Evolutionary conservation across 1,139 yeast genomes (phyloP), one percentile per base, ranked within the genome.

Genomic region (Taphrina communis): DNA sequence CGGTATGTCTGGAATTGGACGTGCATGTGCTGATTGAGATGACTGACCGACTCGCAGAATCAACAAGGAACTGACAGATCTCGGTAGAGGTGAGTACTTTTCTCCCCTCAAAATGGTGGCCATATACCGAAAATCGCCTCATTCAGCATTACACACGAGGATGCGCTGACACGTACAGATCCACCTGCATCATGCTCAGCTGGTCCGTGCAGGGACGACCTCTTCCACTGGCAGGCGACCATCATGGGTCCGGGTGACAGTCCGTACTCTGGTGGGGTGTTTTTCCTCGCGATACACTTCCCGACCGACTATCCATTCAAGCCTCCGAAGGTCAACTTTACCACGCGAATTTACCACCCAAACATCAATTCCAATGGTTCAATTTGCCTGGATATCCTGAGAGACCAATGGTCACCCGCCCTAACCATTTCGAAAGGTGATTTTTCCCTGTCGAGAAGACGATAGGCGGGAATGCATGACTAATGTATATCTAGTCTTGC

Each of bases 161-260:
- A 25, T 44, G 62, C 52, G 44, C 63, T 59, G 46, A 59, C 55
- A 17, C 42, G 31, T 12, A 39, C 36, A 85, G 99, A 94, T 80
- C 99, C 99, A 73, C 99, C 99, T 77, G 90, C 98, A 71, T 92
- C 97, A 65, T 95, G 99, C 82, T 92, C 98, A 53, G 99, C 99
- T 11, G 99, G 99, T 66, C 99, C 99, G 76, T 96, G 91, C 66
- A 97, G 97, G 69, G 98, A 94, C 77, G 97, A 91, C 78, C 84
- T 91, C 68, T 91, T 88, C 82, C 96, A 90, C 84, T 91, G 97
- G 97, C 97, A 91, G 81, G 97, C 97, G 62, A 90, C 97, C 70
- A 91, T 91, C 79, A 89, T 91, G 94, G 97, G 97, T 60, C 97
- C 97, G 63, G 85, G 94, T 74, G 97, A 91, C 80, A 88, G 95